Base-by-base conservation (phyloP, 2,329 filamentous ascomycete genomes). In the Hypoxylon sp. region DNA sequence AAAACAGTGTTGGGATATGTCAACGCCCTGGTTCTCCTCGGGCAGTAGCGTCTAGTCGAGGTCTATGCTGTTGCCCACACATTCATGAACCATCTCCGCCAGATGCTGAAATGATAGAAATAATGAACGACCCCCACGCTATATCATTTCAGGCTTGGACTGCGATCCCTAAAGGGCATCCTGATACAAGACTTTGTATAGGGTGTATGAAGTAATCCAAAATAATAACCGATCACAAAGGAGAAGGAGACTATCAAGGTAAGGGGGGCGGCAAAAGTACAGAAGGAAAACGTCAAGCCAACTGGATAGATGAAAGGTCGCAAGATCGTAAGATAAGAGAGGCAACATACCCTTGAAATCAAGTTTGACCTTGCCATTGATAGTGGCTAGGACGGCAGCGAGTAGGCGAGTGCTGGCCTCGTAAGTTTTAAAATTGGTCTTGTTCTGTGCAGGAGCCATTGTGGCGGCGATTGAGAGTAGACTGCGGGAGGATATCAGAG, bases 341-440 rank as follows among this genome's bases (percentile, higher is more conserved):
- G 17, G 6, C 17, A 44, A 73, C 86, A 81, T 84, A 91, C 89
- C 87, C 74, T 85, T 87, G 77, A 87, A 90, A 76, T 91, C 87
- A 58, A 90, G 84, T 68, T 85, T 87, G 0, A 86, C 52, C 22
- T 66, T 74, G 0, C 81, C 80, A 0, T 85, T 85, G 59, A 87
- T 83, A 2, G 87, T 86, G 0, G 88, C 89, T 0, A 91, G 80
- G 24, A 91, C 85, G 4, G 89, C 88, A 1, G 87, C 85, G 2
- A 91, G 81, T 37, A 91, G 84, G 50, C 89, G 87, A 19, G 85
- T 84, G 70, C 88, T 87, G 0, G 86, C 82, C 76, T 91, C 88
- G 75, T 88, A 89, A 1, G 82, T 83, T 68, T 85, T 86, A 80
- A 90, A 91, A 71, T 88, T 90, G 13, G 86, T 82, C 60, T 76